These are phyloP conservation scores for Mycena filopes DNA, from an alignment of 768 basidiomycete genomes.

Conservation along the genomic window DNA sequence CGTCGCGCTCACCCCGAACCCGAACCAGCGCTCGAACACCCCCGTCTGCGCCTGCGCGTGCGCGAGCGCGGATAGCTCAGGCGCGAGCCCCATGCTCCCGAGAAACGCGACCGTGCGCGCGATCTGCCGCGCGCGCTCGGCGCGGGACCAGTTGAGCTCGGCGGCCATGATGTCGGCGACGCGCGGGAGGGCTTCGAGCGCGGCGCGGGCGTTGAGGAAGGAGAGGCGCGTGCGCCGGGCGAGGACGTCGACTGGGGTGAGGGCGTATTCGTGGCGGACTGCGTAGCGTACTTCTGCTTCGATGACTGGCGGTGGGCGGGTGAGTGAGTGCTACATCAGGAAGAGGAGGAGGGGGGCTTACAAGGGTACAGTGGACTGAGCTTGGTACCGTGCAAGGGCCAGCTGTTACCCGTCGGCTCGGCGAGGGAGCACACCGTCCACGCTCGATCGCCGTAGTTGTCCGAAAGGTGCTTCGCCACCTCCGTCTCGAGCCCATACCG, in stretches of 20 bases:
- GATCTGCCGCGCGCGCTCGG: conserved; percentile 70
- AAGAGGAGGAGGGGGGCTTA: conserved; percentile 43
- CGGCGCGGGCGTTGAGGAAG: conserved; percentile 91
- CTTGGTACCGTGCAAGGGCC: conserved; percentile 89
- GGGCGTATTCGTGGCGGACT: conserved; percentile 89
- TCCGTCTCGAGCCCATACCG: conserved; percentile 93
- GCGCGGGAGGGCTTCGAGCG: conserved; percentile 84
- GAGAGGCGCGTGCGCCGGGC: conserved; percentile 91
- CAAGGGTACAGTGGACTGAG: conserved; percentile 82
- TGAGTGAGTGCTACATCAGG: neutral
- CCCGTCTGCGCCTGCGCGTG: too few relatives aligned
- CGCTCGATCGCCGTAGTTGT: conserved; percentile 94
- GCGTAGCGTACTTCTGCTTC: conserved; percentile 95
- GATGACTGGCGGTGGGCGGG: conserved; percentile 61
- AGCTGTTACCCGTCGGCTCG: conserved; percentile 76
- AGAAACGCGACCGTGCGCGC: conserved; percentile 72
- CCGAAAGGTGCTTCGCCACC: conserved; percentile 92
- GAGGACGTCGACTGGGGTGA: conserved; percentile 92
- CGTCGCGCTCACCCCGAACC: conserved; percentile 42
- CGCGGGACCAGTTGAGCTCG: conserved; percentile 81
- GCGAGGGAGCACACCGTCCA: conserved; percentile 93
- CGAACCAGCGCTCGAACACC: conserved; percentile 57
- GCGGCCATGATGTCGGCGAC: conserved; percentile 93
- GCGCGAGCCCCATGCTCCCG: conserved; percentile 84
- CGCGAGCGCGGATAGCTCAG: conserved; percentile 51